A percentile compares a stretch with the other conserved stretches of the same genome.
Conservation (phyloP, 495 filamentous ascomycete species). For the Trichocladium antarcticum region DNA sequence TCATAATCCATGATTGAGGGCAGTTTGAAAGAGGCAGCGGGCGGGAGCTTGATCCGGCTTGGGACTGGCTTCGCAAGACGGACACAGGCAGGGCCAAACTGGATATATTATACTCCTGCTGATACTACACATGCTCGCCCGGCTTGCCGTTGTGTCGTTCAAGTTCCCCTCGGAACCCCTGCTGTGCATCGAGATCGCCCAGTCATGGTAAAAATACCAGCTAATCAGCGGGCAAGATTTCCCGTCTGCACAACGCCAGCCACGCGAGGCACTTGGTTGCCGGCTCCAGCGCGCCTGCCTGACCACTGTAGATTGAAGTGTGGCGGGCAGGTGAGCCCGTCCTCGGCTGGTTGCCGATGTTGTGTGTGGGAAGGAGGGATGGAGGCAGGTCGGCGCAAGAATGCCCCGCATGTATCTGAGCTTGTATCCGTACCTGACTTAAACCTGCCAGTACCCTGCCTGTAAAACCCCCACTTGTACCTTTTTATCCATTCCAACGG, state of each 20-base stretch:
- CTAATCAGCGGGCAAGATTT: neutral
- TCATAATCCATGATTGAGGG: slow-evolving; percentile 23
- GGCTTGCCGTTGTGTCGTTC: too few species aligned
- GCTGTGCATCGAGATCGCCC: neutral
- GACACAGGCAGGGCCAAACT: neutral
- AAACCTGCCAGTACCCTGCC: too few species aligned
- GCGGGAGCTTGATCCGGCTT: too few species aligned
- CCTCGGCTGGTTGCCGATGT: neutral
- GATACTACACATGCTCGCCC: too few species aligned
- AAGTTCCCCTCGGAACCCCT: too few species aligned
- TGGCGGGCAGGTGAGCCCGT: neutral
- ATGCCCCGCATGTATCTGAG: too few species aligned
- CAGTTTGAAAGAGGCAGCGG: neutral
- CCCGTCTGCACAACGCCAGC: neutral
- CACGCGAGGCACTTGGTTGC: neutral
- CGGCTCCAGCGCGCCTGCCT: slow-evolving; percentile 1
- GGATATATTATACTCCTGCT: neutral
- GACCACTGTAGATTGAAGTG: neutral
- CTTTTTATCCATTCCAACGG: neutral
- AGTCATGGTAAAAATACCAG: slow-evolving; percentile 3
- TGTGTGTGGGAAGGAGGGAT: neutral
- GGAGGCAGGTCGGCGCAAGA: slow-evolving; percentile 3
- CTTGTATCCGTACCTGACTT: too few species aligned
- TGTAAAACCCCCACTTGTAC: neutral
- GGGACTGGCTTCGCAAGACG: too few species aligned